These are phyloP conservation scores for Gloeopeniophorella convolvens DNA, from an alignment of 768 basidiomycete species.

Conservation along the genomic window DNA sequence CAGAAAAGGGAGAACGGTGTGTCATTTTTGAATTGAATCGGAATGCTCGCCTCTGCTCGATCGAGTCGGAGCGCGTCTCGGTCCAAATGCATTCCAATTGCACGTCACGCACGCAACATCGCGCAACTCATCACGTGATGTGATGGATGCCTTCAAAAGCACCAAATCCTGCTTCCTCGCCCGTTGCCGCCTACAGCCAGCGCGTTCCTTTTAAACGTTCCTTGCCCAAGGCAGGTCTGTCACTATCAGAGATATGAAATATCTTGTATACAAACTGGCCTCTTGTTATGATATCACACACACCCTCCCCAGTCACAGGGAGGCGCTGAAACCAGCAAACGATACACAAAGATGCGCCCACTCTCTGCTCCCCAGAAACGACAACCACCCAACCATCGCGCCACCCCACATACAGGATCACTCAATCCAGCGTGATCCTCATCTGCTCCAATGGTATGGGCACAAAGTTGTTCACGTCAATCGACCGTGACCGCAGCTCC, in stretches of 20 bases:
- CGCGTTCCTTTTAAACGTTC: too few species aligned
- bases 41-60: too few species aligned
- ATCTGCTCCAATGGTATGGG: slow-evolving; percentile 97
- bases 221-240: too few species aligned
- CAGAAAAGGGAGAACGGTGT: background rate
- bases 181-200: too few species aligned
- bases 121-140: slow-evolving; percentile 9
- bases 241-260: too few species aligned
- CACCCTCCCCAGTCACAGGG: background rate
- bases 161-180: too few species aligned
- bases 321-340: slow-evolving; percentile 8
- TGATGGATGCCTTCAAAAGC: too few species aligned
- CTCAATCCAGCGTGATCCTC: slow-evolving; percentile 83
- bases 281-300: slow-evolving; percentile 14
- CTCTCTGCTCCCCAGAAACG: background rate
- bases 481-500: slow-evolving; percentile 79
- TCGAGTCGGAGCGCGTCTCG: too few species aligned
- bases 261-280: background rate
- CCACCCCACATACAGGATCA: background rate
- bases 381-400: background rate
- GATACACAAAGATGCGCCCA: slow-evolving; percentile 4
- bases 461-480: slow-evolving; percentile 85
- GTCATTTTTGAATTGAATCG: too few species aligned
- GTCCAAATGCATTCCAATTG: too few species aligned
- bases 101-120: too few species aligned